These are phyloP conservation scores for Puccinia hordei DNA, from an alignment of 1,284 basidiomycete species.

Conservation along the genomic window DNA sequence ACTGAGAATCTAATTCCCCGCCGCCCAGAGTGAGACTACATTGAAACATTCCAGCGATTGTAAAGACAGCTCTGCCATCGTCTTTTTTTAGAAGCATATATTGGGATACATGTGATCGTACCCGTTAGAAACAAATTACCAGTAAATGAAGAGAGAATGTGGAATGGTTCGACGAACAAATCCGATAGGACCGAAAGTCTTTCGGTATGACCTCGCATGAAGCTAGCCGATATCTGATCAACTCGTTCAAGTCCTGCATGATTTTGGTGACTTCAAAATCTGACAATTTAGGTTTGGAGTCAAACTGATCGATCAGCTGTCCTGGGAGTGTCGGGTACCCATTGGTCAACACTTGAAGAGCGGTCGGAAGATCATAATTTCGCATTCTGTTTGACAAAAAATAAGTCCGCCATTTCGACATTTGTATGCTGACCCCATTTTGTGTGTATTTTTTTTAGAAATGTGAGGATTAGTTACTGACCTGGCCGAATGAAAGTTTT, in stretches of 20 bases:
- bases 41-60: constrained; percentile 42
- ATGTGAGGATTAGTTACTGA: constrained; percentile 39
- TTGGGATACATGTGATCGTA: no score
- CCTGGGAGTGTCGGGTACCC: constrained; percentile 43
- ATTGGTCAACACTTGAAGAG: constrained; percentile 49
- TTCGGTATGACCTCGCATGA: constrained; percentile 35
- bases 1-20: constrained; percentile 65
- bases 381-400: constrained; percentile 1
- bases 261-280: constrained; percentile 31
- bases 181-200: constrained; percentile 42
- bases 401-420: not conserved
- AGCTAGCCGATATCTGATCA: constrained; percentile 38
- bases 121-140: not conserved
- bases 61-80: constrained; percentile 45
- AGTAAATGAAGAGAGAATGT: constrained; percentile 2
- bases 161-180: constrained; percentile 29
- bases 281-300: constrained; percentile 25
- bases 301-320: constrained; percentile 27
- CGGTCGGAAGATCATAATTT: constrained; percentile 45
- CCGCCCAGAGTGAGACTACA: constrained; percentile 39
- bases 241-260: constrained; percentile 40
- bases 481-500: constrained; percentile 61
- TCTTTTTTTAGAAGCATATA: constrained; percentile 8
- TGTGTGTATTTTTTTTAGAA: not conserved
- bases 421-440: not conserved